A percentile compares a stretch with the other conserved stretches of the same genome.
Conservation (phyloP, 768 basidiomycete genomes). For the Thelephora ganbajun region DNA sequence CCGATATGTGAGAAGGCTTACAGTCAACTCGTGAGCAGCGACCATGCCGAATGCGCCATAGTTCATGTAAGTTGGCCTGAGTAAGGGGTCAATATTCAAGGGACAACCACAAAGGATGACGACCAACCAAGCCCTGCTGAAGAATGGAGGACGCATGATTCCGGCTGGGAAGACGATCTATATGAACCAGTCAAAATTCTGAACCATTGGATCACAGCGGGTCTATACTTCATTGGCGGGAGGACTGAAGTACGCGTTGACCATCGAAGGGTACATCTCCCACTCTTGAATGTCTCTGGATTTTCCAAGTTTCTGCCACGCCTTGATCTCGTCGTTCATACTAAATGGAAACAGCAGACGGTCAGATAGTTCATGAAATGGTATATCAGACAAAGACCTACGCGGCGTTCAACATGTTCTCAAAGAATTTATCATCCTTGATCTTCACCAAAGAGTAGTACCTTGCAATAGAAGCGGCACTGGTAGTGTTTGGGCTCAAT, state of each 20-base stretch:
- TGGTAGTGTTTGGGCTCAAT: constrained; percentile 65
- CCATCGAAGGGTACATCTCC: constrained; percentile 80
- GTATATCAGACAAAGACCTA: constrained; percentile 19
- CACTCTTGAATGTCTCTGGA: constrained; percentile 58
- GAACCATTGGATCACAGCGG: background rate
- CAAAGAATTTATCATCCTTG: constrained; percentile 62
- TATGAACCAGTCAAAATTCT: background rate
- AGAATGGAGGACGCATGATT: constrained; percentile 88
- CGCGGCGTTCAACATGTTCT: constrained; percentile 62
- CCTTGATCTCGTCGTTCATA: constrained; percentile 44
- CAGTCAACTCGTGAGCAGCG: constrained; percentile 85
- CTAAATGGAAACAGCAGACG: constrained; percentile 20
- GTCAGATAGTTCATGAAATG: background rate
- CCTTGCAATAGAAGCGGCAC: constrained; percentile 48
- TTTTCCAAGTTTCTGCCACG: constrained; percentile 66
- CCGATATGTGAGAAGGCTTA: constrained; percentile 19
- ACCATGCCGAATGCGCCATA: constrained; percentile 92
- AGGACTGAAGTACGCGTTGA: constrained; percentile 83
- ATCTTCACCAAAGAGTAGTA: constrained; percentile 70
- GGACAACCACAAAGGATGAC: background rate
- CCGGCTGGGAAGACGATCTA: constrained; percentile 96
- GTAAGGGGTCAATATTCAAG: constrained; percentile 3
- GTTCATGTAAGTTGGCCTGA: constrained; percentile 75
- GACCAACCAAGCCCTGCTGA: constrained; percentile 58
- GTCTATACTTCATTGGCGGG: constrained; percentile 67